Conservation (phyloP, 495 filamentous ascomycete species). For the Tuber borchii region DNA sequence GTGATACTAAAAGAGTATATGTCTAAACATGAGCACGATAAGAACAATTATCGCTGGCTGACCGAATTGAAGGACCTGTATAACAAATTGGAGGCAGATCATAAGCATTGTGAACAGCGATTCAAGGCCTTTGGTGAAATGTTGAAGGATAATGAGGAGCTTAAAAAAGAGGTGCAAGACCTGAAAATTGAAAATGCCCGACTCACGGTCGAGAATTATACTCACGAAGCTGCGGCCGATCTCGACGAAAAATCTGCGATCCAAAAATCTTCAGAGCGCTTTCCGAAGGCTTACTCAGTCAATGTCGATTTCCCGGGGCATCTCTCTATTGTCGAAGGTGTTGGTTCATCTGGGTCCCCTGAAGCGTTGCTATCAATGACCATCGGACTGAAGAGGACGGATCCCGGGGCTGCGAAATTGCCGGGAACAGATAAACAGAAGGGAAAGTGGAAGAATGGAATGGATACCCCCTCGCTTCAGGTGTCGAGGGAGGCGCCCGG, state of each 20-base stretch:
- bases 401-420: not conserved
- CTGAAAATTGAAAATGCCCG: not conserved
- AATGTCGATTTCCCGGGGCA: not conserved
- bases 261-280: not conserved
- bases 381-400: not conserved
- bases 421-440: not conserved
- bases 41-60: slow-evolving; percentile 1
- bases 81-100: not conserved
- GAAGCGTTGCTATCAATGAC: not conserved
- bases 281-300: not conserved
- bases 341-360: not conserved
- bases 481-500: not conserved
- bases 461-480: not conserved
- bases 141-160: not conserved
- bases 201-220: not conserved
- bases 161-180: not conserved
- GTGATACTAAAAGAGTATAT: not conserved
- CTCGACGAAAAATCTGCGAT: not conserved
- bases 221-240: not conserved
- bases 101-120: not conserved
- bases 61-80: not conserved
- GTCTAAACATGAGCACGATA: not conserved
- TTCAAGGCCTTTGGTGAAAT: not conserved
- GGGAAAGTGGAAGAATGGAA: not conserved
- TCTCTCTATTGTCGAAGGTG: not conserved